These are phyloP conservation scores for Pythium oligandrum DNA, from an alignment of 352 stramenopile species.

Conservation along the genomic window DNA sequence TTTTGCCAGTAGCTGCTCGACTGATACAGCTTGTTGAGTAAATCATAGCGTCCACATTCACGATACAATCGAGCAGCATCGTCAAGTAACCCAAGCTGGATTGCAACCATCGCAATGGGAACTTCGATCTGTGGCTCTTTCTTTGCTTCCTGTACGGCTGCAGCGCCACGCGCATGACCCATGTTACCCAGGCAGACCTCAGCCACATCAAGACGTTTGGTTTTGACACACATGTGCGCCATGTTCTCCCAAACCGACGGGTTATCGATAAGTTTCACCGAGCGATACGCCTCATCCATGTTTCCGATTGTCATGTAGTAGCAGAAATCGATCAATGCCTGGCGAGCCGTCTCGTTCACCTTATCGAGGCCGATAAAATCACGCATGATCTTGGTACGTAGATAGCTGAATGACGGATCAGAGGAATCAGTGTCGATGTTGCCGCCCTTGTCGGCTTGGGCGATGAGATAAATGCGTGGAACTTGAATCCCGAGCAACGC, in stretches of 20 bases:
- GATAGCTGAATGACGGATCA: slow-evolving; percentile 30
- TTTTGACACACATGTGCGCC: slow-evolving; percentile 96
- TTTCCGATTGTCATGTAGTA: slow-evolving; percentile 94
- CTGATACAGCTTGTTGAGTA: slow-evolving; percentile 92
- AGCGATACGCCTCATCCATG: slow-evolving; percentile 94
- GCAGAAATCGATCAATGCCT: slow-evolving; percentile 93
- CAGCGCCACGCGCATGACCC: slow-evolving; percentile 87
- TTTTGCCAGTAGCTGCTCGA: slow-evolving; percentile 89
- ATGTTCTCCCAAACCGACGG: slow-evolving; percentile 95
- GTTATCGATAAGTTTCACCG: slow-evolving; percentile 91
- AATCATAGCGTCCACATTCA: slow-evolving; percentile 88
- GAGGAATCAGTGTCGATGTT: slow-evolving; percentile 22
- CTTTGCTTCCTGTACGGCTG: slow-evolving; percentile 80
- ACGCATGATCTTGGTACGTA: slow-evolving; percentile 86
- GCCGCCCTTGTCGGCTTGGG: slow-evolving; percentile 39
- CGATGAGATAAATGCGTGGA: slow-evolving; percentile 71
- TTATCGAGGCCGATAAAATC: slow-evolving; percentile 92
- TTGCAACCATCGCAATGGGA: slow-evolving; percentile 84
- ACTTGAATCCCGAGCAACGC: slow-evolving; percentile 85
- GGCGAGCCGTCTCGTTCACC: slow-evolving; percentile 77
- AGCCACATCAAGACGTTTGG: slow-evolving; percentile 91
- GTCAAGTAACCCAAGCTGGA: slow-evolving; percentile 89
- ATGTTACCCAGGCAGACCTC: slow-evolving; percentile 95
- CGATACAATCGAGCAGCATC: slow-evolving; percentile 90
- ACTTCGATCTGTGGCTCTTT: slow-evolving; percentile 44